Conservation (phyloP, 192 early-diverging fungal genomes). For the Chytriomyces sp. region DNA sequence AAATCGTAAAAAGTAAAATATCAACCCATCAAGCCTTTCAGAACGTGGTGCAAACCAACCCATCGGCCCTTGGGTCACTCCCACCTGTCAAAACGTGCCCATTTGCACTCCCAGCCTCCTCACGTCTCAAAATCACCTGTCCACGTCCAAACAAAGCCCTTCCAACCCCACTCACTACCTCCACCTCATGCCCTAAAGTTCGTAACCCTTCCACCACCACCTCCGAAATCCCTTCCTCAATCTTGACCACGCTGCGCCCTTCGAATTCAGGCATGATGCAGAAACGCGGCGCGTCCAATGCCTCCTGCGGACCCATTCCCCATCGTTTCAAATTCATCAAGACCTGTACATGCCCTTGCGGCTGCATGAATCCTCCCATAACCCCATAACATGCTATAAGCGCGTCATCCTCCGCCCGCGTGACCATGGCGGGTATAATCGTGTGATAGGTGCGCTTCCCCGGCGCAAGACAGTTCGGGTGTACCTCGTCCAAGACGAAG, state of each 20-base stretch:
- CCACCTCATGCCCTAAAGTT: slow-evolving; percentile 61
- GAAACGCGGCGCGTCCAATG: slow-evolving; percentile 71
- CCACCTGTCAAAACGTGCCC: slow-evolving; percentile 32
- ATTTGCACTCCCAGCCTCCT: slow-evolving; percentile 15
- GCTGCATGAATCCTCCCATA: slow-evolving; percentile 83
- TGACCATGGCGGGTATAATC: slow-evolving; percentile 59
- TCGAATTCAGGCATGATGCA: slow-evolving; percentile 51
- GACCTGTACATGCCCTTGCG: slow-evolving; percentile 83
- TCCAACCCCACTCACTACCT: slow-evolving; percentile 43
- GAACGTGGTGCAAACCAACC: too few species aligned
- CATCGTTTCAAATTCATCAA: slow-evolving; percentile 67
- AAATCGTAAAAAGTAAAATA: background rate
- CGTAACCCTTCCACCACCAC: slow-evolving; percentile 50
- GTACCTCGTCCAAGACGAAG: slow-evolving; percentile 59
- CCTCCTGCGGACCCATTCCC: slow-evolving; percentile 61
- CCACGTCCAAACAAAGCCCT: slow-evolving; percentile 72
- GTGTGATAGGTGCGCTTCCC: slow-evolving; percentile 79
- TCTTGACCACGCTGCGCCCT: slow-evolving; percentile 41
- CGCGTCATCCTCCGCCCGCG: slow-evolving; percentile 20
- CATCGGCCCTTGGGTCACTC: slow-evolving; percentile 38
- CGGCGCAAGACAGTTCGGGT: slow-evolving; percentile 69
- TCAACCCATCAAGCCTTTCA: background rate
- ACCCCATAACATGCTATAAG: slow-evolving; percentile 55
- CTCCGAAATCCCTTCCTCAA: slow-evolving; percentile 66
- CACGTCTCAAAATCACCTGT: slow-evolving; percentile 61